A percentile compares a stretch with the other conserved stretches of the same genome.
These are phyloP conservation scores for Suillus tomentosus DNA, from an alignment of 768 basidiomycete genomes.

Conservation along the genomic window DNA sequence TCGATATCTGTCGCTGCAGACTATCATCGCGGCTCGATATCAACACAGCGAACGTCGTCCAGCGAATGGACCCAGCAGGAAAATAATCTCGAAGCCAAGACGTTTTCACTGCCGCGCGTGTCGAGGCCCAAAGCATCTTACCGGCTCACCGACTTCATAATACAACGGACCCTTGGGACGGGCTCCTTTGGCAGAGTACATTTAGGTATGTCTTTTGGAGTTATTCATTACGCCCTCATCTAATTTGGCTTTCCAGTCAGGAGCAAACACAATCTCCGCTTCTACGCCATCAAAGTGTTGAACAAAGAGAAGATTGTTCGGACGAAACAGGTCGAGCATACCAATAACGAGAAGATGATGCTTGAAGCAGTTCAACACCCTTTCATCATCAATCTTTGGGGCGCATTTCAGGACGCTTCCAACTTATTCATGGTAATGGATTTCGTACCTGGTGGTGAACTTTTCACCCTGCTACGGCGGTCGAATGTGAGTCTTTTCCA, in stretches of 20 bases:
- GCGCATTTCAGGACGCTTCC: slow-evolving; percentile 85
- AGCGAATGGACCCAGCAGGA: slow-evolving; percentile 50
- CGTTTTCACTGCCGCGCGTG: slow-evolving; percentile 36
- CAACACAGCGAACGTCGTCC: slow-evolving; percentile 63
- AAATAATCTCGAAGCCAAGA: slow-evolving; percentile 39
- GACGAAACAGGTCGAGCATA: slow-evolving; percentile 96
- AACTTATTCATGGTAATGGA: slow-evolving; percentile 99
- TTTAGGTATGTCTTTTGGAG: slow-evolving; percentile 52
- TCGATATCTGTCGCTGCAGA: slow-evolving; percentile 37
- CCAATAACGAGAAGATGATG: slow-evolving; percentile 91
- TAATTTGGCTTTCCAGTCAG: slow-evolving; percentile 52
- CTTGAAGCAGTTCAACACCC: slow-evolving; percentile 85
- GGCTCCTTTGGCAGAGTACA: slow-evolving; percentile 98
- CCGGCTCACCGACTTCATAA: slow-evolving; percentile 73
- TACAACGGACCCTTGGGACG: slow-evolving; percentile 85
- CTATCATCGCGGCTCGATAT: slow-evolving; percentile 68
- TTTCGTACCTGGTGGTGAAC: slow-evolving; percentile 94
- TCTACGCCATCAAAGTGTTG: slow-evolving; percentile 94
- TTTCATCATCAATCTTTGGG: slow-evolving; percentile 97
- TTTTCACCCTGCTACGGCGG: slow-evolving; percentile 90
- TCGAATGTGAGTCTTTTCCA: slow-evolving; percentile 65
- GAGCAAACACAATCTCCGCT: slow-evolving; percentile 92
- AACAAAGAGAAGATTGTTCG: slow-evolving; percentile 90
- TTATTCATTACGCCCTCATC: slow-evolving; percentile 16
- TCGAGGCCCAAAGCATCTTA: slow-evolving; percentile 65